Evolutionary conservation across 768 basidiomycete genomes (phyloP).

Genomic region (Psilocybe tampanensis): DNA sequence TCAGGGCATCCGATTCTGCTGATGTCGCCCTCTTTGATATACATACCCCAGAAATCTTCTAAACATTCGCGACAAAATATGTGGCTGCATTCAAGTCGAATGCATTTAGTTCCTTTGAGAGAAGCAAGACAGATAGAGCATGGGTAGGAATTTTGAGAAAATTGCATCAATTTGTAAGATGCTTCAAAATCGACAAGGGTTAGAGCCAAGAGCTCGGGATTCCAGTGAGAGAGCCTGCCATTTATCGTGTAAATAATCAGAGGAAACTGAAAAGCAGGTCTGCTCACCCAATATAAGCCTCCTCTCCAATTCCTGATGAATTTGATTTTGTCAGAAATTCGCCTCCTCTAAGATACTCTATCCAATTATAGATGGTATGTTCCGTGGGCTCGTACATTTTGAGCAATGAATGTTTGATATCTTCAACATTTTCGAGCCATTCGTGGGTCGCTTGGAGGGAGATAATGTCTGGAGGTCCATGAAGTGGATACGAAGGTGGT

Average conservation of each 20-base stretch:
- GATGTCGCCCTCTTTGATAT: slow-evolving; percentile 78
- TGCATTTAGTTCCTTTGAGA: slow-evolving; percentile 73
- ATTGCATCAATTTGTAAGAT: slow-evolving; percentile 45
- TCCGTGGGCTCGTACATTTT: slow-evolving; percentile 61
- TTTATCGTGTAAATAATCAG: neutral
- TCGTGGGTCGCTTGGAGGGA: slow-evolving; percentile 54
- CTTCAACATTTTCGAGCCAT: slow-evolving; percentile 51
- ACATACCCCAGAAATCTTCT: slow-evolving; percentile 75
- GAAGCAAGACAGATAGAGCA: slow-evolving; percentile 76
- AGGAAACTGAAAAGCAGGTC: neutral
- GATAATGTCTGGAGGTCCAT: slow-evolving; percentile 49
- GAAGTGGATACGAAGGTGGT: slow-evolving; percentile 54
- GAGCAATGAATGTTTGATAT: slow-evolving; percentile 40
- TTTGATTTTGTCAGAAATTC: slow-evolving; percentile 54
- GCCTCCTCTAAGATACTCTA: slow-evolving; percentile 66
- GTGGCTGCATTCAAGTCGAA: slow-evolving; percentile 69
- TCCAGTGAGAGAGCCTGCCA: slow-evolving; percentile 53
- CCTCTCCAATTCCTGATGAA: slow-evolving; percentile 27
- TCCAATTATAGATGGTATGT: slow-evolving; percentile 64
- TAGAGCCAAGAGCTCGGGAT: slow-evolving; percentile 50
- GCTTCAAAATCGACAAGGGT: slow-evolving; percentile 50
- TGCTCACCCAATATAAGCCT: neutral
- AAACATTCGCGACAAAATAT: slow-evolving; percentile 82
- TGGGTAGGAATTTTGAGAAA: slow-evolving; percentile 61
- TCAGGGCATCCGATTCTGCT: slow-evolving; percentile 80